phyloP scores from a whole-genome alignment of 1,139 yeast species.

The Chernovozyma sophiae-reginae region DNA sequence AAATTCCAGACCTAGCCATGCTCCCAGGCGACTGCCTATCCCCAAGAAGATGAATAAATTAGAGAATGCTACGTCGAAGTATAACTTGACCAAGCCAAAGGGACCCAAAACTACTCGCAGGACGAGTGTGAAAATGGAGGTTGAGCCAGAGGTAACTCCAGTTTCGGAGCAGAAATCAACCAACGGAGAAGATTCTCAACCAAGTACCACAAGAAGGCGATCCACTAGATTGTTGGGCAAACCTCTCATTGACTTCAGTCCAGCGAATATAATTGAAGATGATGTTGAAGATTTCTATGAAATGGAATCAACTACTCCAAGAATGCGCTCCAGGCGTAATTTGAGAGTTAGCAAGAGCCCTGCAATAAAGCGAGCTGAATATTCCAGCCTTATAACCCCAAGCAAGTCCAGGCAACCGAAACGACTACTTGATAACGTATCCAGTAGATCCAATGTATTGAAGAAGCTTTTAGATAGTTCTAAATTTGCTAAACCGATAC shows the following conservation, averaged over 20 bases:
- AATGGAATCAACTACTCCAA: neutral
- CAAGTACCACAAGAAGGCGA: neutral
- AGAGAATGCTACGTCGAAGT: neutral
- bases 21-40: neutral
- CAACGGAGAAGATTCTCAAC: neutral
- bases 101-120: neutral
- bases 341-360: neutral
- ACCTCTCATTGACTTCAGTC: constrained; percentile 1
- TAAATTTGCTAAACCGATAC: neutral
- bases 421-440: neutral
- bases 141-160: neutral
- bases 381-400: neutral
- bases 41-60: too few relatives aligned
- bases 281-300: neutral
- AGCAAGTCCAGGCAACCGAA: neutral
- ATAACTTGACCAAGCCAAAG: neutral
- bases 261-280: neutral
- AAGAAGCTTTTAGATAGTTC: neutral
- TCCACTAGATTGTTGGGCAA: constrained; percentile 1
- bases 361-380: neutral
- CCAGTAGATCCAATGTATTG: constrained; percentile 1
- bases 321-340: neutral
- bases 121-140: neutral
- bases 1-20: neutral
- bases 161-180: neutral